Evolutionary conservation across 106 monocot genomes (phyloP).

Genomic region (Platanthera zijinensis): DNA sequence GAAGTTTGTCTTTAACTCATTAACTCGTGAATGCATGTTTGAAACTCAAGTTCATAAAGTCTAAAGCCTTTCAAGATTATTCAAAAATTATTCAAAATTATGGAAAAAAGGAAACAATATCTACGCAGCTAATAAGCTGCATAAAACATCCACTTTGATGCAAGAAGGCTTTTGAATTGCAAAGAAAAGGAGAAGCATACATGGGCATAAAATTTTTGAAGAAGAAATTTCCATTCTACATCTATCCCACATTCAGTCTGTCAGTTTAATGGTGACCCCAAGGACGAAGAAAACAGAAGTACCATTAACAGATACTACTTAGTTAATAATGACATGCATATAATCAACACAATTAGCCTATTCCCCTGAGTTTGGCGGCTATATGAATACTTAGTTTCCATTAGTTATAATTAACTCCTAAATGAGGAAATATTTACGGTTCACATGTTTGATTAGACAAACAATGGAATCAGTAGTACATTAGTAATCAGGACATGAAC

Average conservation of each 20-base stretch:
- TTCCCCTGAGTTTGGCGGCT: not conserved
- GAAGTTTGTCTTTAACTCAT: not conserved
- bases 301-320: not conserved
- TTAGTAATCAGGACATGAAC: not conserved
- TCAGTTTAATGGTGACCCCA: not conserved
- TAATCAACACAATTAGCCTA: not conserved
- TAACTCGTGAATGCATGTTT: not conserved
- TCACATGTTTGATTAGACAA: not conserved
- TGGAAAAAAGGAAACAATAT: not conserved
- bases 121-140: not conserved
- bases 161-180: not conserved
- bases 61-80: not conserved
- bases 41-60: not conserved
- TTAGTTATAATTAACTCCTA: not conserved
- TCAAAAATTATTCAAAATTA: no score
- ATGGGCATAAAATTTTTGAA: not conserved
- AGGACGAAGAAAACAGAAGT: not conserved
- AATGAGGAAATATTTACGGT: not conserved
- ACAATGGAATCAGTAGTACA: not conserved
- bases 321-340: not conserved
- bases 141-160: not conserved
- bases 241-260: not conserved
- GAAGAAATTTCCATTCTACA: not conserved
- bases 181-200: not conserved
- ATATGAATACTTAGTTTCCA: not conserved